These are phyloP conservation scores for Blastobotrys niveus DNA, from an alignment of 1,139 yeast species.

Conservation along the genomic window DNA sequence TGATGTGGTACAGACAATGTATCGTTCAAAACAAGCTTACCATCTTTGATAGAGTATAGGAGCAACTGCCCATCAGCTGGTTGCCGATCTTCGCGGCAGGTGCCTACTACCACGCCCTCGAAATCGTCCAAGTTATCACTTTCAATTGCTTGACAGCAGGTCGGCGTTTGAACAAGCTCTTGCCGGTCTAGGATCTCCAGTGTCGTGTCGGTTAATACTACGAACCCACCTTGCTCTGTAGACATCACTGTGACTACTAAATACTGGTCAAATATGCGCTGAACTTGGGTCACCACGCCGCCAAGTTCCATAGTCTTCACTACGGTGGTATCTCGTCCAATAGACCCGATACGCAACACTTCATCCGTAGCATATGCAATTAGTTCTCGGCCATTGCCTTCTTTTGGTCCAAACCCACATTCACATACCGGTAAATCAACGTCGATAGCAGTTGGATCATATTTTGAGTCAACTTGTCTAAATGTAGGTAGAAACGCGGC, in stretches of 20 bases:
- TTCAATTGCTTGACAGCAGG: conserved; percentile 5
- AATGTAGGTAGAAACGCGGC: conserved; percentile 1
- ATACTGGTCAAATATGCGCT: not conserved
- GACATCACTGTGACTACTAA: conserved; percentile 1
- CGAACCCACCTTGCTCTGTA: conserved; percentile 1
- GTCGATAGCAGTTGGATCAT: not conserved
- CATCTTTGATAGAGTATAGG: conserved; percentile 7
- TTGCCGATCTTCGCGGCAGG: conserved; percentile 8
- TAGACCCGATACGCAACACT: not conserved
- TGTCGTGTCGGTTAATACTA: not conserved
- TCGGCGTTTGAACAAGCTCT: conserved; percentile 11
- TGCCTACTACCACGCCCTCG: conserved; percentile 15
- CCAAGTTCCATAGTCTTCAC: not conserved
- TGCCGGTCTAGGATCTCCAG: conserved; percentile 4
- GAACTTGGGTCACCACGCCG: not conserved
- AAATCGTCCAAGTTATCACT: conserved; percentile 7
- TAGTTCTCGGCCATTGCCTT: too few species aligned
- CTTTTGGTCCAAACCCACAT: not conserved
- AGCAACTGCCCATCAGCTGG: conserved; percentile 7
- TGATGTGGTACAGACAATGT: not conserved
- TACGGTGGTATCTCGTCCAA: not conserved
- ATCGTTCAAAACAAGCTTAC: conserved; percentile 2
- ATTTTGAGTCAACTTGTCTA: not conserved
- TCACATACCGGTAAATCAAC: conserved; percentile 5
- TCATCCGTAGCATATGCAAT: not conserved